phyloP scores from a whole-genome alignment of 176 grass and related monocot genomes.

The barley (Hordeum vulgare) region DNA sequence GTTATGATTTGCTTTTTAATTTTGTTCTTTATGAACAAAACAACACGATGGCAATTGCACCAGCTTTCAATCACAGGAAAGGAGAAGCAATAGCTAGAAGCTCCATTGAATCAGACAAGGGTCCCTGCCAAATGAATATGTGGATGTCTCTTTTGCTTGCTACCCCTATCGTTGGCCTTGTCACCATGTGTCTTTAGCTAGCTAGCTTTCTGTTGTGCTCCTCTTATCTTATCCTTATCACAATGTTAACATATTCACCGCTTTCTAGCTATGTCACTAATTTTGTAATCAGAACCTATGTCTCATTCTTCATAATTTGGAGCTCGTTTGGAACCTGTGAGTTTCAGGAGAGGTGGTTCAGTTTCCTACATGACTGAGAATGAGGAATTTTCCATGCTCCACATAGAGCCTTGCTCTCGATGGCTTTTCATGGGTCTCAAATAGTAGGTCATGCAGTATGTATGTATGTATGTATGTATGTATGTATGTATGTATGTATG shows the following conservation, averaged over 20 bases:
- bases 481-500: no score
- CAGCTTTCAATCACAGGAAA: background rate
- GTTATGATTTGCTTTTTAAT: background rate
- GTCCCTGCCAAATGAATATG: conserved; percentile 2
- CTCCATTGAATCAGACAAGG: conserved; percentile 6
- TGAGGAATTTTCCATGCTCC: background rate
- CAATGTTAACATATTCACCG: background rate
- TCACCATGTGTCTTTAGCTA: background rate
- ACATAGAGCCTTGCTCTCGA: background rate
- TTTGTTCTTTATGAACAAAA: background rate
- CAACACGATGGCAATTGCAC: background rate
- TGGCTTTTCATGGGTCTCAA: background rate
- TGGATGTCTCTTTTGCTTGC: background rate
- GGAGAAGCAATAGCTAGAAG: background rate
- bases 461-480: no score
- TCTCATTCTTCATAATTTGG: background rate
- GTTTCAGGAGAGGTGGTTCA: background rate
- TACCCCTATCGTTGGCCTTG: background rate
- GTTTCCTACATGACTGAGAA: background rate
- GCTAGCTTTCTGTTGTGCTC: background rate
- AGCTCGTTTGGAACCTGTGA: background rate
- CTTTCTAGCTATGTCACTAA: background rate
- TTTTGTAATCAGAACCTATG: background rate
- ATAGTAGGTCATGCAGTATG: background rate
- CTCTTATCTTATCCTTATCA: no score